These are phyloP conservation scores for Trifolium subterraneum DNA, from an alignment of 306 rosid species.

Conservation along the genomic window DNA sequence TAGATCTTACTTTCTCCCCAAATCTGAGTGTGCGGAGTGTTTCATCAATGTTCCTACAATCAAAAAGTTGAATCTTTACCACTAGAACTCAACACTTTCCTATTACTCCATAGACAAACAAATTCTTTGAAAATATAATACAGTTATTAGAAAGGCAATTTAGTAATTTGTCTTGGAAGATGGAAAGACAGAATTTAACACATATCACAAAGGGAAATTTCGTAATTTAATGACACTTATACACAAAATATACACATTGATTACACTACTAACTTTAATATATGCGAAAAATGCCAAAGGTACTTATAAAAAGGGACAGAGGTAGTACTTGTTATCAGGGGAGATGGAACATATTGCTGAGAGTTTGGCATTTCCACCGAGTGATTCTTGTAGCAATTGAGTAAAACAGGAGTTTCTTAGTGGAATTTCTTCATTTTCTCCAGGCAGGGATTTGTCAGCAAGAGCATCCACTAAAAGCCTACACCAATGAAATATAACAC, in stretches of 20 bases:
- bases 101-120: constrained; percentile 22
- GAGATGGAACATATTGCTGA: constrained; percentile 80
- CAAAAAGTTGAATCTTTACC: constrained; percentile 42
- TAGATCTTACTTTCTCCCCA: constrained; percentile 70
- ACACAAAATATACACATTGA: neutral
- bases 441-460: constrained; percentile 48
- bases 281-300: neutral
- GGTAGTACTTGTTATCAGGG: constrained; percentile 63
- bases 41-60: constrained; percentile 66
- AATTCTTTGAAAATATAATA: neutral
- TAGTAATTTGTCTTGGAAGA: neutral
- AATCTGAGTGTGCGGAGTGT: constrained; percentile 75
- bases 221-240: neutral
- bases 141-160: neutral
- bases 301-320: neutral
- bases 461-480: constrained; percentile 77
- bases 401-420: constrained; percentile 66
- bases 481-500: constrained; percentile 49
- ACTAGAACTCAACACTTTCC: constrained; percentile 3
- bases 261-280: neutral
- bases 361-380: constrained; percentile 83
- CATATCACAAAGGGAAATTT: neutral
- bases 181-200: neutral
- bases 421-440: constrained; percentile 52
- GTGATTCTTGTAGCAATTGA: constrained; percentile 66